Evolutionary conservation across 192 early-diverging fungal genomes (phyloP), one percentile per base, ranked within the genome.

Genomic region (Gonapodya prolifera): DNA sequence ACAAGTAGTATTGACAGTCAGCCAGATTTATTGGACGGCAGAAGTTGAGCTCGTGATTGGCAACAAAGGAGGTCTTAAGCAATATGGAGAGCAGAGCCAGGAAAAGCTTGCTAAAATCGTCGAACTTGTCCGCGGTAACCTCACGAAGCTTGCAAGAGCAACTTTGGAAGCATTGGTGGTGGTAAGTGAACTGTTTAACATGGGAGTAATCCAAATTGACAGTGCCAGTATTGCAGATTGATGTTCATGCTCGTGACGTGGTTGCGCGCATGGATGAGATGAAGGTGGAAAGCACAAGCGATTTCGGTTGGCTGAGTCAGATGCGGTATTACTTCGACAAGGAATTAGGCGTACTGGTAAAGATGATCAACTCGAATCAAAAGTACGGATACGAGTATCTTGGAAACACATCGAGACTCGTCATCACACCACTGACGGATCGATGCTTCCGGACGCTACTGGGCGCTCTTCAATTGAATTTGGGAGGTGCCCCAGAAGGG

Each of bases 281-380:
- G 35, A 80, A 86, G 1, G 79, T 87, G 30, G 73, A 45, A n/a
- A 80, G 77, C 32, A 83, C 81, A 16, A 70, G 31, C 1, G 88
- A 89, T 77, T 89, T 89, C 75, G 80, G 75, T 31, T 89, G 88
- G 88, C 77, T 89, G 0, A 85, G 84, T 75, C 88, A 89, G 76
- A 81, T 89, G 13, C 79, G 88, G 75, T 89, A 89, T 77, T 89
- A 89, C 78, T 87, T 83, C 69, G 85, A 89, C 61, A 89, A 85
- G 76, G 85, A 88, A 35, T 80, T 84, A 36, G 88, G 87, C 23
- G 79, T 86, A 23, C 79, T 85, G 18, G 88, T 89, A 1, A 88
- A 88, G 75, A 89, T 89, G 88, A 89, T 89, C 76, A 89, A 89
- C 75, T 89, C 87, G 1, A 84, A 86, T 2, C 88, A 89, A 80